phyloP scores from a whole-genome alignment of 2,329 filamentous ascomycete species.

The Ascochyta fabae region DNA sequence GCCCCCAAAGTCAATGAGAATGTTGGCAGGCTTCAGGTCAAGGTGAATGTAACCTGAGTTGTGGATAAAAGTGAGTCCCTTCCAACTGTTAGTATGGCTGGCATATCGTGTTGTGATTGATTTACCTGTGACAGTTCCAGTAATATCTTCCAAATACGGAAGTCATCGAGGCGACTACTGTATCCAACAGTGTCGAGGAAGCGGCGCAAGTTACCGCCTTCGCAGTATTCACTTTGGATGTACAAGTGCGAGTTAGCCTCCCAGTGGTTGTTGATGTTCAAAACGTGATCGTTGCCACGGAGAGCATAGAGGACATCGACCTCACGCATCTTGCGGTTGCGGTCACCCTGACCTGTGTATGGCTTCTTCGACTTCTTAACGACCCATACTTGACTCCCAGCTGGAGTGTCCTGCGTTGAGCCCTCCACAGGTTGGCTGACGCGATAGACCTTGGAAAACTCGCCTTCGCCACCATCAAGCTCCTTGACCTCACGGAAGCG shows the following conservation, averaged over 20 bases:
- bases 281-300: slow-evolving; percentile 79
- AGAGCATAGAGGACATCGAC: slow-evolving; percentile 80
- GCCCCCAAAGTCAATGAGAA: slow-evolving; percentile 82
- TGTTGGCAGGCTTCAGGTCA: slow-evolving; percentile 84
- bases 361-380: slow-evolving; percentile 92
- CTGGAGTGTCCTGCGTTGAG: slow-evolving; percentile 35
- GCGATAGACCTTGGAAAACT: slow-evolving; percentile 91
- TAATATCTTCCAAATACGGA: slow-evolving; percentile 97
- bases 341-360: slow-evolving; percentile 78
- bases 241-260: slow-evolving; percentile 85
- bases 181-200: slow-evolving; percentile 85
- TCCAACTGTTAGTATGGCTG: slow-evolving; percentile 32
- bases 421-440: slow-evolving; percentile 62
- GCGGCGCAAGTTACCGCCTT: slow-evolving; percentile 86
- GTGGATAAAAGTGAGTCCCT: slow-evolving; percentile 92
- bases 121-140: slow-evolving; percentile 83
- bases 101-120: slow-evolving; percentile 21
- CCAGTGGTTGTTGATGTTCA: slow-evolving; percentile 87
- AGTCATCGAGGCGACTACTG: slow-evolving; percentile 90
- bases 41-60: slow-evolving; percentile 84
- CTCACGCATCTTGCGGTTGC: slow-evolving; percentile 83
- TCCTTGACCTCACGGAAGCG: slow-evolving; percentile 77
- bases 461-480: slow-evolving; percentile 78
- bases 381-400: slow-evolving; percentile 69
- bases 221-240: slow-evolving; percentile 97